Base-by-base conservation (phyloP, 495 filamentous ascomycete genomes). In the Diplogelasinospora grovesii region DNA sequence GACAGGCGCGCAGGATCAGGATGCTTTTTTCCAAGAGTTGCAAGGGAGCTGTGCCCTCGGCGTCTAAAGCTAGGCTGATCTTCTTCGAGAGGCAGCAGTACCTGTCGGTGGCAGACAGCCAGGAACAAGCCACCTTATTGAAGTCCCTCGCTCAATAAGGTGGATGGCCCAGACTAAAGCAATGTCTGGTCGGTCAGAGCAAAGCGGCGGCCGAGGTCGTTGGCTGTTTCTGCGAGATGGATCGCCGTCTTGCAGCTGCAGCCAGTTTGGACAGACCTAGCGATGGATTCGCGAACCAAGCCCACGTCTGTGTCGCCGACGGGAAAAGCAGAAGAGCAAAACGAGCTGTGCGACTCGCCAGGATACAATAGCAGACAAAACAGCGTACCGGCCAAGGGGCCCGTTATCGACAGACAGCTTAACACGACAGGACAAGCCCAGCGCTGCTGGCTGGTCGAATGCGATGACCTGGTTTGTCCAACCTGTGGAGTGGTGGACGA, bases 391-490 rank as follows among this genome's bases (percentile, higher is more conserved):
- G n/a, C n/a, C n/a, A 18, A 18, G n/a, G 8, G 18, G 30, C 21
- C 30, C 5, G 7, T 13, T 8, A 18, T 33, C 30, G 30, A 33
- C 30, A 33, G 21, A 16, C 14, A 18, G 14, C 30, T 33, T 9
- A 8, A 33, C 30, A 7, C 15, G 30, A 33, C 11, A 33, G 30
- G 30, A 18, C 15, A 10, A n/a, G n/a, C n/a, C n/a, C n/a, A n/a
- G 18, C 28, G 28, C n/a, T 31, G n/a, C 34, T 38, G 35, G 19
- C 11, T 25, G 21, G 43, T 39, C 45, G 39, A 44, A 34, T 42
- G 49, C 49, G 43, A 41, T 43, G 43, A 24, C 29, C 39, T 56
- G 48, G 49, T 50, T 48, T 56, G 48, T 52, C 43, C 21, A 32
- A 6, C 29, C 16, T 5, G 21, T 24, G 35, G 20, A 37, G 35